These are phyloP conservation scores for Athelia psychrophila DNA, from an alignment of 1,284 basidiomycete genomes.

Conservation along the genomic window DNA sequence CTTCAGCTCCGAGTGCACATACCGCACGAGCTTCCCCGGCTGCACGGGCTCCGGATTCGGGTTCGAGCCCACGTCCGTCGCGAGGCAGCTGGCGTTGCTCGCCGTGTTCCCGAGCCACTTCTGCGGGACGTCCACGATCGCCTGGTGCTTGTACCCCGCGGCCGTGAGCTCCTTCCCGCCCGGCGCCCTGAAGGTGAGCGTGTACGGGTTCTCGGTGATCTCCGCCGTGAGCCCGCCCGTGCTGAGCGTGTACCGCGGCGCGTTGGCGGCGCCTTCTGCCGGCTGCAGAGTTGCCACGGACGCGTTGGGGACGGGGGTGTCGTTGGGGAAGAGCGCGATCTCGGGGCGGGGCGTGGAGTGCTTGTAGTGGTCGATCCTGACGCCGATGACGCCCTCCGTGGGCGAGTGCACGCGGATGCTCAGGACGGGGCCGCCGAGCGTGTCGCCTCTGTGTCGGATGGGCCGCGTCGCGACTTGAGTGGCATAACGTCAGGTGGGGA, in stretches of 20 bases:
- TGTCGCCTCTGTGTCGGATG: slow-evolving; percentile 52
- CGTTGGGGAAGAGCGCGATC: slow-evolving; percentile 68
- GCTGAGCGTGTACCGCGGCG: slow-evolving; percentile 25
- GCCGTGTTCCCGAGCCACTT: slow-evolving; percentile 41
- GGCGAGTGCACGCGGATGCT: slow-evolving; percentile 62
- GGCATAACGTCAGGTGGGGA: slow-evolving; percentile 25
- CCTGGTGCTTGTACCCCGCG: slow-evolving; percentile 42
- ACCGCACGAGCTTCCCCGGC: slow-evolving; percentile 36
- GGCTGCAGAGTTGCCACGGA: slow-evolving; percentile 18
- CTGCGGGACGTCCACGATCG: slow-evolving; percentile 42
- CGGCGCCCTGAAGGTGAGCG: slow-evolving; percentile 56
- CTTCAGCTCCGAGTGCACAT: slow-evolving; percentile 52
- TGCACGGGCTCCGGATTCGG: slow-evolving; percentile 36
- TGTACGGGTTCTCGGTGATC: slow-evolving; percentile 58
- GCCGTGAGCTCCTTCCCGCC: slow-evolving; percentile 33
- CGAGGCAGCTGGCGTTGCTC: slow-evolving; percentile 37
- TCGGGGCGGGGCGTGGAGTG: slow-evolving; percentile 39
- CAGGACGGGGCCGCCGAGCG: slow-evolving; percentile 56
- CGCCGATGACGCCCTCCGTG: slow-evolving; percentile 63
- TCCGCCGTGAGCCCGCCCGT: slow-evolving; percentile 47
- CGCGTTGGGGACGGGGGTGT: slow-evolving; percentile 41
- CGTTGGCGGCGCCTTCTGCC: slow-evolving; percentile 19
- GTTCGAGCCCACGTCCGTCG: slow-evolving; percentile 29
- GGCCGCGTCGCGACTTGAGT: slow-evolving; percentile 48
- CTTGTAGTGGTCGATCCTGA: slow-evolving; percentile 62